Evolutionary conservation across 2,329 filamentous ascomycete genomes (phyloP).

Genomic region (Fusarium sp.): DNA sequence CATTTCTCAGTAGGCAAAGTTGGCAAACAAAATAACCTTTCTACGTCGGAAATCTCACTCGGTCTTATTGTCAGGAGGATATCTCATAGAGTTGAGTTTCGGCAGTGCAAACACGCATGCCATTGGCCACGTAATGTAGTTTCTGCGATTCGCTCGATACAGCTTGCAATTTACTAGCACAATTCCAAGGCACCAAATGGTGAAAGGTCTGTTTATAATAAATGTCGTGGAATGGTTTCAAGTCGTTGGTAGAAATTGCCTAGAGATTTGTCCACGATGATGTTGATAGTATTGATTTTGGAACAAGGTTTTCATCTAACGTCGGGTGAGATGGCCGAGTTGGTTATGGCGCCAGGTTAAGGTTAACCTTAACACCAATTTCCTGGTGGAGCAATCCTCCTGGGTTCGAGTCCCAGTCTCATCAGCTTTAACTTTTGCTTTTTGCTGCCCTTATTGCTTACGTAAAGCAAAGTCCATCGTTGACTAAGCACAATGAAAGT

Average conservation of each 20-base stretch:
- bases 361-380: conserved; percentile 37
- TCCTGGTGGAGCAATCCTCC: conserved; percentile 42
- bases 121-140: too few species aligned
- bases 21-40: too few species aligned
- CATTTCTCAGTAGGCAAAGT: too few species aligned
- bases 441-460: conserved; percentile 57
- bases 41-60: too few species aligned
- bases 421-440: conserved; percentile 21
- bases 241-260: neutral
- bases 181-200: too few species aligned
- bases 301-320: rapidly evolving
- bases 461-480: conserved; percentile 49
- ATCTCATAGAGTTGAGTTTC: too few species aligned
- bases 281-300: rapidly evolving
- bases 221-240: neutral
- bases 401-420: conserved; percentile 43
- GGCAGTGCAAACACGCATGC: too few species aligned
- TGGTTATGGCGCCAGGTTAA: conserved; percentile 43
- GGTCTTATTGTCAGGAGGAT: too few species aligned
- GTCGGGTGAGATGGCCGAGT: conserved; percentile 40
- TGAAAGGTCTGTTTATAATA: too few species aligned
- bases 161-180: rapidly evolving
- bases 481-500: too few species aligned
- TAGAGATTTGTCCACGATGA: rapidly evolving
- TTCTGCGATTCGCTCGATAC: too few species aligned